Conservation (phyloP, 2,329 filamentous ascomycete genomes). For the Pestalotiopsis sp. region DNA sequence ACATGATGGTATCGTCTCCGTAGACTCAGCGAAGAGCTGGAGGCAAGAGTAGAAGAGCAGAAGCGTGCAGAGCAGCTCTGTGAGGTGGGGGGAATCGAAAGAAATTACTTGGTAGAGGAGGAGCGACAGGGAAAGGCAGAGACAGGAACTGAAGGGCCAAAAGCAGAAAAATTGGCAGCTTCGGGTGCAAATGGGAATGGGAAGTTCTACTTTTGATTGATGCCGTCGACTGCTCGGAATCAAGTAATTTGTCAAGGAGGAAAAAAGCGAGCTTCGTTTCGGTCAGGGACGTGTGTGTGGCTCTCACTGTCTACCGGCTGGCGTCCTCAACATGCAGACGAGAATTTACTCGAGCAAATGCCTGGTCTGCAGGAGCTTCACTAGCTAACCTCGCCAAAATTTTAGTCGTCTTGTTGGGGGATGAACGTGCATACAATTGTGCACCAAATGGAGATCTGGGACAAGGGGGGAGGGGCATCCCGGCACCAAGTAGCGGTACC, state of each 20-base stretch:
- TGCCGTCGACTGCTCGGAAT: background rate
- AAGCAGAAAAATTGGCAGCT: background rate
- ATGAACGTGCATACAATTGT: conserved; percentile 15
- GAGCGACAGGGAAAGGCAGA: conserved; percentile 17
- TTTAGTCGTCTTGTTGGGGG: conserved; percentile 34
- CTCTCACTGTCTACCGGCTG: background rate
- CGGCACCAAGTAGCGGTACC: conserved; percentile 8
- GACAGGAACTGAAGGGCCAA: conserved; percentile 1
- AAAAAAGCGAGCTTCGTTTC: background rate
- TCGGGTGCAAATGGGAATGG: conserved; percentile 5
- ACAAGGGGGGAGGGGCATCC: conserved; percentile 9
- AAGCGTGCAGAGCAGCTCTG: conserved; percentile 11
- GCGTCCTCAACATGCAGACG: conserved; percentile 3
- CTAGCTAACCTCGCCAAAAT: conserved; percentile 27
- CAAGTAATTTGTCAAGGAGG: background rate
- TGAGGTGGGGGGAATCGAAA: background rate
- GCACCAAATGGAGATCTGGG: conserved; percentile 13
- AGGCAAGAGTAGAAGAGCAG: conserved; percentile 20
- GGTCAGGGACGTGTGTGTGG: background rate
- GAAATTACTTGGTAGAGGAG: conserved; percentile 6
- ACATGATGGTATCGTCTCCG: conserved; percentile 59
- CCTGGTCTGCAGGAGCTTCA: conserved; percentile 4
- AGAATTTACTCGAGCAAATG: background rate
- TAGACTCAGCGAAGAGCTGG: conserved; percentile 42
- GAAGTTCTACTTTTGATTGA: conserved; percentile 1